Base-by-base conservation (phyloP, 768 basidiomycete genomes). In the Boletellus ananas region DNA sequence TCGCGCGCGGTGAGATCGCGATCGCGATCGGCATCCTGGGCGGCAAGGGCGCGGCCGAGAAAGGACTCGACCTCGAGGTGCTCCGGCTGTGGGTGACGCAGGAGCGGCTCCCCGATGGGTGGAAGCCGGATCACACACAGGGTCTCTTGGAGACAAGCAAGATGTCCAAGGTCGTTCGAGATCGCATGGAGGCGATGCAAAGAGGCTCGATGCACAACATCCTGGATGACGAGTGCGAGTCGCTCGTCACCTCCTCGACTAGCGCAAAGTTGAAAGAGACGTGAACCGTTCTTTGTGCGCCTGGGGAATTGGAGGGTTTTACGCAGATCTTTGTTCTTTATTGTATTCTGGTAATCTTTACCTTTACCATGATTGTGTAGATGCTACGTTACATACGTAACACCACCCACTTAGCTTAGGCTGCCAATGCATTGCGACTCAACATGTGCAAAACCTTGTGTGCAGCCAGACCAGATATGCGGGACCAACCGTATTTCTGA, bases 1-100 rank as follows among this genome's bases (percentile, higher is more conserved):
- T 85, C 46, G 84, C 84, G 3, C 73, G 82, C 14, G 82, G 83
- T 8, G 84, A 87, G 63, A 80, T 85, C 72, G 80, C 77, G 0
- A 74, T 85, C 45, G 79, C 84, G 3, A 68, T 84, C 6, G 81
- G 79, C 1, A 73, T 85, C 16, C 45, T 65, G 20, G 66, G 68
- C 2, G 68, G 67, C 25, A 69, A 61, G 29, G 63, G 64, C 4
- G 68, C 64, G 2, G 63, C 51, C 29, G 74, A 72, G 53, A 58
- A 67, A 0, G 80, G 80, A 0, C 61, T 79, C 13, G 76, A 76
- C 0, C 63, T 75, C 2, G 72, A 76, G 31, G 74, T 74, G 66
- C 62, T 83, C 37, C 65, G 71, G 14, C 63, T 63, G 9, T 85
- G 83, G 83, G 69, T 83, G 41, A 60, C 61, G 9, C 60, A 78